These are phyloP conservation scores for Aphanocladium album DNA, from an alignment of 2,329 filamentous ascomycete genomes.

Conservation along the genomic window DNA sequence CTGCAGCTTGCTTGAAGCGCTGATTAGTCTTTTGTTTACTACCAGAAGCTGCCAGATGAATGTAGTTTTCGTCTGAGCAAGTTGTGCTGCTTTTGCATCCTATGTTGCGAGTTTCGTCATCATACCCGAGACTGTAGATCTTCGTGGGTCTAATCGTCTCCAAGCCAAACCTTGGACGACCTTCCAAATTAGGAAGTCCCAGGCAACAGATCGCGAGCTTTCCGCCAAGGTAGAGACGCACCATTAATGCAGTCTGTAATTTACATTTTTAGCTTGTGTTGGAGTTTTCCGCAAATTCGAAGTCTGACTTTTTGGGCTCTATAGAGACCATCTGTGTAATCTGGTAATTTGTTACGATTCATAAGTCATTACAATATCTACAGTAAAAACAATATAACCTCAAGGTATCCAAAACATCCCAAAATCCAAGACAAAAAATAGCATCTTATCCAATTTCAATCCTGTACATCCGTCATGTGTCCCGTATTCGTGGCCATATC, in stretches of 20 bases:
- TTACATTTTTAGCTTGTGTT: background rate
- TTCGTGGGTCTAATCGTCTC: background rate
- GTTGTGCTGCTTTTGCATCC: background rate
- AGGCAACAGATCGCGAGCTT: background rate
- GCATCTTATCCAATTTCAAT: background rate
- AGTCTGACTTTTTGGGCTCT: too few relatives aligned
- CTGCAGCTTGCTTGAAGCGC: too few relatives aligned
- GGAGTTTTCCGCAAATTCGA: too few relatives aligned
- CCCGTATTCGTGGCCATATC: background rate
- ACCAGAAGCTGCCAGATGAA: background rate
- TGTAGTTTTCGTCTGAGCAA: background rate
- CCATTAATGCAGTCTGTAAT: background rate
- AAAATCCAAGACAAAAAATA: background rate
- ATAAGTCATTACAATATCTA: constrained; percentile 5
- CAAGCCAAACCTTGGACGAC: background rate
- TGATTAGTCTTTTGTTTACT: too few relatives aligned
- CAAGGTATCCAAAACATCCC: background rate
- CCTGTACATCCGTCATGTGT: background rate
- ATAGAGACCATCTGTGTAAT: too few relatives aligned
- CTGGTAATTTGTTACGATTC: background rate
- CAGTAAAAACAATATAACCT: background rate
- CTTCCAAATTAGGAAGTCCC: background rate
- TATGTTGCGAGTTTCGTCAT: background rate
- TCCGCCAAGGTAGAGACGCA: background rate
- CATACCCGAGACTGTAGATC: background rate